Evolutionary conservation across 305 asterid genomes (phyloP).

Genomic region (Solanum aculeatissimum): DNA sequence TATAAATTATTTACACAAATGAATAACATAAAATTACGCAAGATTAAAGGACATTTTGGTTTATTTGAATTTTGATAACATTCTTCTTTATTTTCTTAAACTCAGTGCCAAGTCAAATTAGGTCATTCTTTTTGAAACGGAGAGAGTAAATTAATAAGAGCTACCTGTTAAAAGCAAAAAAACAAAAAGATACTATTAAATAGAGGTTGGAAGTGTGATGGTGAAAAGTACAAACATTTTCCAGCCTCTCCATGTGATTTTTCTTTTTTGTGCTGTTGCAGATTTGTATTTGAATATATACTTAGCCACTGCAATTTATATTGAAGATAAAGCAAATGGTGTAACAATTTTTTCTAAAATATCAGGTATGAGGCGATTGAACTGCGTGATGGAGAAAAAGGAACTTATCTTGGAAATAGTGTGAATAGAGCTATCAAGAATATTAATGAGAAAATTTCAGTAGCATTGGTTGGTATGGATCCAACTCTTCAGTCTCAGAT

Average conservation of each 20-base stretch:
- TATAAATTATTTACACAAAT: too few species aligned
- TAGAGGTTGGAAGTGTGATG: background rate
- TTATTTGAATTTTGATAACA: too few species aligned
- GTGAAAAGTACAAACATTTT: background rate
- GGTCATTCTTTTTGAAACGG: too few species aligned
- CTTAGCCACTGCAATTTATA: background rate
- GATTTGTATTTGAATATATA: background rate
- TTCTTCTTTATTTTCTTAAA: too few species aligned
- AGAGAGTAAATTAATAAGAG: background rate
- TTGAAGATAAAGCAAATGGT: background rate
- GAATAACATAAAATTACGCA: too few species aligned
- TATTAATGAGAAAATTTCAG: constrained; percentile 89
- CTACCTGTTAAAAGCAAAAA: background rate
- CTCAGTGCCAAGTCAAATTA: too few species aligned
- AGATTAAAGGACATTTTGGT: too few species aligned
- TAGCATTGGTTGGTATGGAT: constrained; percentile 98
- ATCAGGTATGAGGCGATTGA: constrained; percentile 87
- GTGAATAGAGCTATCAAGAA: constrained; percentile 88
- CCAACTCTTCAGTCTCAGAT: constrained; percentile 94
- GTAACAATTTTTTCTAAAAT: constrained; percentile 5
- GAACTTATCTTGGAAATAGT: constrained; percentile 88
- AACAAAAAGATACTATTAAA: background rate
- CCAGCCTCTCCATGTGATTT: background rate
- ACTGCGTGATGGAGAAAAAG: constrained; percentile 93
- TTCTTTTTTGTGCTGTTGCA: background rate